Percentiles rank a stretch among this genome's conserved stretches.
These are phyloP conservation scores for Kazachstania viticola DNA, from an alignment of 805 yeast species.

Conservation along the genomic window DNA sequence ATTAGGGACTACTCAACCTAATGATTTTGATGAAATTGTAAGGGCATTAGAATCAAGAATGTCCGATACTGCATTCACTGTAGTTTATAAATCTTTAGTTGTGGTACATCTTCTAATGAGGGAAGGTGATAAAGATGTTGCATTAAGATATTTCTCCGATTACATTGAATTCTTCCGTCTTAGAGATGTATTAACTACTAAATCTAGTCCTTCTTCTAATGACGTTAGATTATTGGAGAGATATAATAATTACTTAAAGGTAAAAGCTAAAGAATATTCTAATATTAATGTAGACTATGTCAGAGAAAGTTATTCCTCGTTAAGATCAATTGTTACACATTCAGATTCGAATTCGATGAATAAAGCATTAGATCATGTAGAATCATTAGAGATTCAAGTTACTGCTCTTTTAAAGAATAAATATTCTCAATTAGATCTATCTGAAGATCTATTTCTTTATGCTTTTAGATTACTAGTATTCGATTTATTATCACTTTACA, in stretches of 20 bases:
- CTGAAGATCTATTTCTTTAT: slow-evolving; percentile 72
- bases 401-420: slow-evolving; percentile 62
- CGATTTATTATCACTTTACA: slow-evolving; percentile 77
- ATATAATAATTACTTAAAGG: slow-evolving; percentile 60
- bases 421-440: slow-evolving; percentile 68
- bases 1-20: slow-evolving; percentile 29
- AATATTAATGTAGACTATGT: slow-evolving; percentile 63
- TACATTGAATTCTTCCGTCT: slow-evolving; percentile 42
- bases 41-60: slow-evolving; percentile 48
- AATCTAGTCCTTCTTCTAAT: slow-evolving; percentile 20
- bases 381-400: slow-evolving; percentile 74
- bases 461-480: slow-evolving; percentile 84
- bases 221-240: slow-evolving; percentile 49
- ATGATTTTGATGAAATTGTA: slow-evolving; percentile 58
- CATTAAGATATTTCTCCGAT: slow-evolving; percentile 46
- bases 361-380: slow-evolving; percentile 71
- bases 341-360: slow-evolving; percentile 38
- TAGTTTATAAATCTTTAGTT: slow-evolving; percentile 74
- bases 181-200: slow-evolving; percentile 22
- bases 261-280: slow-evolving; percentile 60
- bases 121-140: slow-evolving; percentile 76
- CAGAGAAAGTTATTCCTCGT: slow-evolving; percentile 46
- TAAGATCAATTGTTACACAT: slow-evolving; percentile 38
- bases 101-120: slow-evolving; percentile 85
- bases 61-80: slow-evolving; percentile 80